Evolutionary conservation across 495 filamentous ascomycete genomes (phyloP).

Genomic region (Choiromyces venosus): DNA sequence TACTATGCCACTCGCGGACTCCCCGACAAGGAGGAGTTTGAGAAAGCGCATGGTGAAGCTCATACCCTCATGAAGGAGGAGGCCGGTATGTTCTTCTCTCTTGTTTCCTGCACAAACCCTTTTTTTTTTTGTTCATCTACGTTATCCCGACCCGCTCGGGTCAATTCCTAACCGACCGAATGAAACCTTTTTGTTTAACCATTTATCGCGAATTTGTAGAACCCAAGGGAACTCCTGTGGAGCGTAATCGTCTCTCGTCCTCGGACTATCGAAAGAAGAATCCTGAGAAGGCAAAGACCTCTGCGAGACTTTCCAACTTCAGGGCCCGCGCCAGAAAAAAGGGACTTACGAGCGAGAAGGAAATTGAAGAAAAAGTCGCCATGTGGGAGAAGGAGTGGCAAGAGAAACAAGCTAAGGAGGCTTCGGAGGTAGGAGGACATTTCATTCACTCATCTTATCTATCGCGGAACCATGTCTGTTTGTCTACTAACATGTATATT

Average conservation of each 20-base stretch:
- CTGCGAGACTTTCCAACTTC: constrained; percentile 40
- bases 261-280: constrained; percentile 41
- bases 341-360: constrained; percentile 34
- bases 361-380: constrained; percentile 36
- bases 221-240: constrained; percentile 40
- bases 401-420: constrained; percentile 41
- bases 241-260: constrained; percentile 40
- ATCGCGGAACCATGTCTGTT: not conserved
- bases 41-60: constrained; percentile 39
- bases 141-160: constrained; percentile 5
- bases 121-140: constrained; percentile 6
- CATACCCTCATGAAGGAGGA: constrained; percentile 40
- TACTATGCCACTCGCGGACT: constrained; percentile 41
- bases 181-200: too few species aligned
- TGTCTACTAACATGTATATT: too few species aligned
- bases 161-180: not conserved
- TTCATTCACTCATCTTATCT: not conserved
- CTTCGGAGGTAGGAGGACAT: constrained; percentile 38
- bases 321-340: constrained; percentile 40
- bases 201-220: constrained; percentile 19
- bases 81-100: constrained; percentile 27
- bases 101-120: not conserved
- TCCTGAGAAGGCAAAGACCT: constrained; percentile 40
- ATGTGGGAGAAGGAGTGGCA: constrained; percentile 42
- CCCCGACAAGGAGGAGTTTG: constrained; percentile 39